Evolutionary conservation across 176 grass and related monocot species (phyloP), one percentile per base, ranked within the genome.

Genomic region (Luzula sylvatica): DNA sequence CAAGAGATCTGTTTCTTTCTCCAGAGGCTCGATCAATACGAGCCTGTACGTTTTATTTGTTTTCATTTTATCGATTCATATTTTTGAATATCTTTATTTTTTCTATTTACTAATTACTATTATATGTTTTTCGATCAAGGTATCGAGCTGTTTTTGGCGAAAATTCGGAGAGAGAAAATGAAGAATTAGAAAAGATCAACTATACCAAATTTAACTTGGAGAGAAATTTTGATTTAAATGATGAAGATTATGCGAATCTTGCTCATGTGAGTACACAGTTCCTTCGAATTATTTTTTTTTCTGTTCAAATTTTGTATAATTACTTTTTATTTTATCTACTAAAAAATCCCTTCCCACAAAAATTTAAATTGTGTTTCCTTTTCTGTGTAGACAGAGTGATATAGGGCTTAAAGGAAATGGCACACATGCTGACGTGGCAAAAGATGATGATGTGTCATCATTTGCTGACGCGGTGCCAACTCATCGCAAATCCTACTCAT

Each of bases 321-420:
- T 2, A 35, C 9, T 35, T 35, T 9, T 7, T 35, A 35, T 7
- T 35, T 35, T 35, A 35, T 35, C 30, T 35, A 35, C 9, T 35
- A 7, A 35, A 7, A 2, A 4, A 35, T 35, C 9, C 3, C 5
- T 53, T 8, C 67, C 60, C 14, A 20, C 26, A 58, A 20, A n/a
- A 46, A 66, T 67, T 22, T 79, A 55, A 79, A 50, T 26, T 67
- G 42, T 52, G 32, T 63, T 54, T 74, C 52, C 23, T 44, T 72
- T 98, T 95, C 69, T 98, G 85, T 77, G 78, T 98, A 98, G 92
- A 98, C 92, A 98, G 92, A 80, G 78, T 77, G 76, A 87, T 72
- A 76, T 71, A 66, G 72, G 75, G 71, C 65, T 80, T 67, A 72
- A 65, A 69, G 78, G 74, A 56, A 87, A 65, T 42, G 59, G 69